A percentile compares a stretch with the other conserved stretches of the same genome.
phyloP scores from a whole-genome alignment of 169 alveolate species.

The Plasmodium reichenowi region DNA sequence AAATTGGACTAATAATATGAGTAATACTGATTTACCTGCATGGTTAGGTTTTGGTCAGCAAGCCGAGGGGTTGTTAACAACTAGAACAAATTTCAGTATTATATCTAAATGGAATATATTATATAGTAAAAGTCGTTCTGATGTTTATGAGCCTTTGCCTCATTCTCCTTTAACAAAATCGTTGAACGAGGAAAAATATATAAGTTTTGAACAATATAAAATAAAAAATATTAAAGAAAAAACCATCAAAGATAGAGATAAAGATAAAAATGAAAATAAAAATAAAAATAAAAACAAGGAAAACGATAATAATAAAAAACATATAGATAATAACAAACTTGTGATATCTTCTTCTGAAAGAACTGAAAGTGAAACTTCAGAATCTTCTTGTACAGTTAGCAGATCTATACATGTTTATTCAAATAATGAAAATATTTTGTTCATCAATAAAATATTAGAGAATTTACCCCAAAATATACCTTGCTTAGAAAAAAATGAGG shows the following conservation, averaged over 20 bases:
- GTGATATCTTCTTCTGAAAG: conserved; percentile 1
- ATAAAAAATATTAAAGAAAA: background rate
- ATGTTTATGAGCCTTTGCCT: conserved; percentile 67
- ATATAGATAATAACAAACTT: background rate
- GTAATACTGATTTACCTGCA: conserved; percentile 75
- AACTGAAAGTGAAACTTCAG: conserved; percentile 21
- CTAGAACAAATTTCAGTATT: conserved; percentile 69
- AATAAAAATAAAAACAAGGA: background rate
- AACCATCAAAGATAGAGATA: conserved; percentile 4
- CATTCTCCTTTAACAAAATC: conserved; percentile 34
- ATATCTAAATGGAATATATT: conserved; percentile 61
- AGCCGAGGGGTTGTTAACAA: conserved; percentile 75
- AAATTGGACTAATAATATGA: conserved; percentile 73
- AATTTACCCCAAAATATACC: conserved; percentile 87
- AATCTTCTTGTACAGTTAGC: conserved; percentile 17
- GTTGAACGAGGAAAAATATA: conserved; percentile 17
- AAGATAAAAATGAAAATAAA: background rate
- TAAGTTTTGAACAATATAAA: conserved; percentile 4
- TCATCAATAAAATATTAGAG: conserved; percentile 76
- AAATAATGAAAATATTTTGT: conserved; percentile 81
- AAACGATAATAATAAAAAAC: background rate
- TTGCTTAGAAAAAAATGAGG: conserved; percentile 85
- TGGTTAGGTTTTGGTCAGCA: conserved; percentile 77
- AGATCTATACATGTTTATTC: conserved; percentile 56
- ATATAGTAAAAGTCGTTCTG: conserved; percentile 67